Evolutionary conservation across 2,329 filamentous ascomycete genomes (phyloP).

Genomic region (Claviceps sp.): DNA sequence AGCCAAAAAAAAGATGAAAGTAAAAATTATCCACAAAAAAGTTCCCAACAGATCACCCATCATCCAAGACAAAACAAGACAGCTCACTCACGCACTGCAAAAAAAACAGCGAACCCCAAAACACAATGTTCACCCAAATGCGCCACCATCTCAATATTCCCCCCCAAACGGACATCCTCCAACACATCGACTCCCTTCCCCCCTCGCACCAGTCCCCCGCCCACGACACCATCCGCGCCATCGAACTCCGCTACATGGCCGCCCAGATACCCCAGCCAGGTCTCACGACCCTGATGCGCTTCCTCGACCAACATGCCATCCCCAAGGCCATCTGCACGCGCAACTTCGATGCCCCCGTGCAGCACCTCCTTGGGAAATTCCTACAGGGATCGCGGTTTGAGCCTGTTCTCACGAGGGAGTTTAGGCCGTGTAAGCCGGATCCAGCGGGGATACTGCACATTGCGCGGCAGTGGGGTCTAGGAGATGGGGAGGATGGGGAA

Average conservation of each 20-base stretch:
- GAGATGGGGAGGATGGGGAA: neutral
- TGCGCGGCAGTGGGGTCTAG: conserved; percentile 58
- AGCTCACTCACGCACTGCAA: neutral
- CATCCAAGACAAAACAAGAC: too few relatives aligned
- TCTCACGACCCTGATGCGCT: conserved; percentile 64
- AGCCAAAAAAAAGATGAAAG: neutral
- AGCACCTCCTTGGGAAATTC: conserved; percentile 63
- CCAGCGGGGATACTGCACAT: conserved; percentile 84
- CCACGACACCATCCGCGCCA: conserved; percentile 58
- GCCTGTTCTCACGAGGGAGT: conserved; percentile 76
- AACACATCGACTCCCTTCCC: conserved; percentile 69
- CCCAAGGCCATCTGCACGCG: conserved; percentile 83
- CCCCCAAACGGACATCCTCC: conserved; percentile 68
- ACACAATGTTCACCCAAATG: conserved; percentile 93
- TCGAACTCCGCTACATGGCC: conserved; percentile 72
- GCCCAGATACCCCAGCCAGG: conserved; percentile 72
- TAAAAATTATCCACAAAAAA: conserved; percentile 35
- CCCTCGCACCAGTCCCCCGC: conserved; percentile 45
- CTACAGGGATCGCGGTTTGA: conserved; percentile 53
- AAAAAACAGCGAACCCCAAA: conserved; percentile 62
- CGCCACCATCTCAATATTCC: conserved; percentile 58
- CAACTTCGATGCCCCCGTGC: conserved; percentile 76
- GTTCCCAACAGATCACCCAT: conserved; percentile 41
- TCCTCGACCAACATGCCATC: conserved; percentile 54
- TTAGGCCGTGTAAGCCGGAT: conserved; percentile 71